Percentiles rank a stretch among this genome's conserved stretches.
These are phyloP conservation scores for Cordia subcordata DNA, from an alignment of 257 asterid genomes.

Conservation along the genomic window DNA sequence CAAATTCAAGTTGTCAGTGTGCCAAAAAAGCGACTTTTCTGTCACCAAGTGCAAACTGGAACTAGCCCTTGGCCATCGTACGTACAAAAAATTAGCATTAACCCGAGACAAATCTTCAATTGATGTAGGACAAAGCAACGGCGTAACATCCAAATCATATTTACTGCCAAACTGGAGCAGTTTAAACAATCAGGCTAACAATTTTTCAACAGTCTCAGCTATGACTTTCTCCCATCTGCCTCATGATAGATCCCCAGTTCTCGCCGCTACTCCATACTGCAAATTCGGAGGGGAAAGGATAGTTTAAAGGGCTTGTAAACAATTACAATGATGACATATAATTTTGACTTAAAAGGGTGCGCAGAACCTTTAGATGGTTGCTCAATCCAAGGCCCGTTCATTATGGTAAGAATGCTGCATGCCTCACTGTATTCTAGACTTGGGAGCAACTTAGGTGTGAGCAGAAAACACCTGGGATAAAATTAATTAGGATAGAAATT, in stretches of 20 bases:
- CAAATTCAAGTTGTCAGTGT: no score
- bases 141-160: no score
- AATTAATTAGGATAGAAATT: no score
- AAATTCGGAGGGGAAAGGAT: conserved; percentile 8
- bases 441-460: conserved; percentile 85
- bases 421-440: conserved; percentile 73
- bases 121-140: no score
- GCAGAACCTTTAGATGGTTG: conserved; percentile 79
- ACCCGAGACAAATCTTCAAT: no score
- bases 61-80: no score
- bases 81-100: no score
- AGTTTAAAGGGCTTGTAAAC: neutral
- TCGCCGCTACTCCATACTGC: conserved; percentile 84
- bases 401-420: conserved; percentile 70
- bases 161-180: no score
- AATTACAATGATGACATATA: neutral
- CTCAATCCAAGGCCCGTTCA: conserved; percentile 95
- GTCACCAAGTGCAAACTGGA: no score
- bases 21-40: no score
- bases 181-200: no score
- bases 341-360: conserved; percentile 1
- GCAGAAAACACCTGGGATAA: conserved; percentile 74
- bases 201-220: conserved; percentile 8
- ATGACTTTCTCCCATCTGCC: conserved; percentile 20
- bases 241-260: conserved; percentile 51